phyloP scores from a whole-genome alignment of 345 rosid species.

The Ricinus communis region DNA sequence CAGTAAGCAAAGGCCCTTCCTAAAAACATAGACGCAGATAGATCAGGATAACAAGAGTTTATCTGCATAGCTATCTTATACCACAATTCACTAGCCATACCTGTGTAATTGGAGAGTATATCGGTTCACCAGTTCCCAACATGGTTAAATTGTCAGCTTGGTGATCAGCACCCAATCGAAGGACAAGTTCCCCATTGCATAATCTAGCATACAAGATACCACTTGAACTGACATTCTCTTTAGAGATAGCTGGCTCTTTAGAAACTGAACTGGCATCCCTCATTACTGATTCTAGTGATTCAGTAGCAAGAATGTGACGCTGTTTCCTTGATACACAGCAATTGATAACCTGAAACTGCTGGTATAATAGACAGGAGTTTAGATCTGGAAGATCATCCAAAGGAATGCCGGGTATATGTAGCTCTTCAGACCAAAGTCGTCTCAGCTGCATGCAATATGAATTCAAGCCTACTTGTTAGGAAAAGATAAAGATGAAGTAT shows the following conservation, averaged over 20 bases:
- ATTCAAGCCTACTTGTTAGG: constrained; percentile 22
- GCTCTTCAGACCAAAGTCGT: constrained; percentile 75
- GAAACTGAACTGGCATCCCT: constrained; percentile 45
- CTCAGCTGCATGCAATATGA: constrained; percentile 56
- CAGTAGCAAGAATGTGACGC: constrained; percentile 50
- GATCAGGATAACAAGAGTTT: constrained; percentile 16
- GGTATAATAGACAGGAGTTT: constrained; percentile 77
- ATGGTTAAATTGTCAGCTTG: constrained; percentile 59
- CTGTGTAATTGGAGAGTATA: constrained; percentile 85
- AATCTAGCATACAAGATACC: constrained; percentile 57
- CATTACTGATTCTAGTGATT: constrained; percentile 68
- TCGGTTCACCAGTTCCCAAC: constrained; percentile 92
- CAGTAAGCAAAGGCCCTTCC: constrained; percentile 95
- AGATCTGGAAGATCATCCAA: constrained; percentile 71
- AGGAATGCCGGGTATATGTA: constrained; percentile 79
- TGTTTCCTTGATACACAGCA: constrained; percentile 85
- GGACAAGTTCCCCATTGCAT: constrained; percentile 67
- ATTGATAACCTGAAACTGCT: constrained; percentile 87
- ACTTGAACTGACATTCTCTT: constrained; percentile 27
- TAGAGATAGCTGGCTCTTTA: constrained; percentile 41
- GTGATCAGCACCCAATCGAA: constrained; percentile 64
- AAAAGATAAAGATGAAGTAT: constrained; percentile 7
- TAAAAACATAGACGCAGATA: constrained; percentile 31
- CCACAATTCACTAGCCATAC: constrained; percentile 38
- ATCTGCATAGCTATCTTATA: constrained; percentile 16